Percentiles rank a stretch among this genome's conserved stretches.
phyloP scores from a whole-genome alignment of 1,139 yeast genomes.

The Geotrichum candidum region DNA sequence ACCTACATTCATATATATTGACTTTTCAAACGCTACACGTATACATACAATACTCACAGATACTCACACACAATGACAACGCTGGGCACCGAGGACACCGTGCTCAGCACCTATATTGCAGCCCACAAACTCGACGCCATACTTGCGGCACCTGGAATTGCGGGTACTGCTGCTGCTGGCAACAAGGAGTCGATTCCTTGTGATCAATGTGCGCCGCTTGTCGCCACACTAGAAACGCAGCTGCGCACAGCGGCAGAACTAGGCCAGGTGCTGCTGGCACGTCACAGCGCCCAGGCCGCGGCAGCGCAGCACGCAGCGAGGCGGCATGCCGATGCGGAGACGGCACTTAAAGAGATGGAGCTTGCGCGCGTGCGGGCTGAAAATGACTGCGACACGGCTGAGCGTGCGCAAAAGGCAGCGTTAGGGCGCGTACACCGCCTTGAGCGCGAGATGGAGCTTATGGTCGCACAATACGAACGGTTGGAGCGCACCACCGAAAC shows the following conservation, averaged over 20 bases:
- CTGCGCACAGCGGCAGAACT: conserved; percentile 28
- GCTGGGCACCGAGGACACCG: background rate
- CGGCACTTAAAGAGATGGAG: conserved; percentile 18
- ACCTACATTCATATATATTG: background rate
- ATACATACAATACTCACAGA: background rate
- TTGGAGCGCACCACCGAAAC: background rate
- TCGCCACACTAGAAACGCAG: conserved; percentile 23
- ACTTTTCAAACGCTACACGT: background rate
- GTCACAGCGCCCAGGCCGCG: conserved; percentile 21
- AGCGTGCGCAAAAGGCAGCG: background rate
- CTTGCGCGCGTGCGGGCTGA: conserved; percentile 17
- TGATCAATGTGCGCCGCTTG: background rate
- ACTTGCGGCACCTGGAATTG: background rate
- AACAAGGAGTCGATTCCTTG: background rate
- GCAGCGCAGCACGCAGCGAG: conserved; percentile 18
- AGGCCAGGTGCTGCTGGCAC: conserved; percentile 26
- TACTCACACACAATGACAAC: background rate
- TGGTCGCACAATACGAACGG: background rate
- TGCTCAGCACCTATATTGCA: conserved; percentile 10
- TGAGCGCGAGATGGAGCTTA: conserved; percentile 20
- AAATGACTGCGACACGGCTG: conserved; percentile 20
- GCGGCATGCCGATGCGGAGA: conserved; percentile 20
- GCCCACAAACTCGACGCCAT: conserved; percentile 13
- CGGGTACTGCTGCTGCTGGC: background rate
- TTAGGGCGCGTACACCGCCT: background rate